Conservation (phyloP, 306 rosid species). For the Prunus fruticosa region DNA sequence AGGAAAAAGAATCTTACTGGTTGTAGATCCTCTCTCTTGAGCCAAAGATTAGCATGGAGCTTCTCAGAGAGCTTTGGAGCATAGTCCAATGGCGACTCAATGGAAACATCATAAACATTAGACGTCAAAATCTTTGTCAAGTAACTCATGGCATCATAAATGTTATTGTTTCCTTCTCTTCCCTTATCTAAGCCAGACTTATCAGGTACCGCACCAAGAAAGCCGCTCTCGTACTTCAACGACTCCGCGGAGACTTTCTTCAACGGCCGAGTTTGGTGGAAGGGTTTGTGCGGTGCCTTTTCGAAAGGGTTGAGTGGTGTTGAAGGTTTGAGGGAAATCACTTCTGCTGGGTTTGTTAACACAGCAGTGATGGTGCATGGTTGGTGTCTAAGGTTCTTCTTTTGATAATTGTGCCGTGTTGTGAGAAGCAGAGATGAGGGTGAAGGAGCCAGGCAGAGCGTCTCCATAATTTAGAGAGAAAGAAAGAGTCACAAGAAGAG, state of each 20-base stretch:
- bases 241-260: conserved; percentile 15
- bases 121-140: conserved; percentile 71
- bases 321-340: neutral
- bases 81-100: conserved; percentile 65
- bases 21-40: conserved; percentile 88
- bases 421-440: neutral
- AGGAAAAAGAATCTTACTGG: conserved; percentile 47
- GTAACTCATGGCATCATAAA: conserved; percentile 52
- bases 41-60: conserved; percentile 69
- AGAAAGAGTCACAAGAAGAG: too few species aligned
- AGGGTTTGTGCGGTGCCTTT: neutral
- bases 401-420: neutral
- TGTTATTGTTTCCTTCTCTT: conserved; percentile 3
- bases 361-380: neutral
- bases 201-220: conserved; percentile 64
- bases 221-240: conserved; percentile 65
- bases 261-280: neutral
- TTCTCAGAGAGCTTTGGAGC: conserved; percentile 70
- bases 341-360: neutral
- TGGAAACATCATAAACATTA: conserved; percentile 74
- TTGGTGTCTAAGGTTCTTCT: neutral
- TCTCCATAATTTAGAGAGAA: too few species aligned
- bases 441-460: too few species aligned
- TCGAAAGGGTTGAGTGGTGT: neutral
- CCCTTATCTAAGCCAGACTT: neutral